Conservation (phyloP, 768 basidiomycete species). For the Boletus huronensis region DNA sequence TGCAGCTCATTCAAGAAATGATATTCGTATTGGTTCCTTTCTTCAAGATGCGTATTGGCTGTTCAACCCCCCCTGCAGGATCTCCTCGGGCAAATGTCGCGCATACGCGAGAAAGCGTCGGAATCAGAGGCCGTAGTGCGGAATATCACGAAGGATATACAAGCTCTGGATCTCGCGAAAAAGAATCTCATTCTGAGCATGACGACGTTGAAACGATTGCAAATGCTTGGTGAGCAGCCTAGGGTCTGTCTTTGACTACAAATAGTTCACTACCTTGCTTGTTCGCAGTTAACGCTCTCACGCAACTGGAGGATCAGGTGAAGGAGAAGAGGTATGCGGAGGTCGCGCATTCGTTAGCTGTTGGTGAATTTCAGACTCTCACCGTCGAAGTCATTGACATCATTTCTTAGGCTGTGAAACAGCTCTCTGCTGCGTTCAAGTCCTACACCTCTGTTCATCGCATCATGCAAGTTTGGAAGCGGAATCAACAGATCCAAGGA, state of each 20-base stretch:
- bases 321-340: conserved; percentile 79
- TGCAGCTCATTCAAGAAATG: conserved; percentile 93
- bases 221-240: conserved; percentile 78
- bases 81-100: conserved; percentile 90
- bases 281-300: conserved; percentile 69
- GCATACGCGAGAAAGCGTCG: conserved; percentile 93
- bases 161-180: conserved; percentile 90
- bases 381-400: neutral
- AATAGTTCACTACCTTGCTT: neutral
- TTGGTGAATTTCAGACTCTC: conserved; percentile 36
- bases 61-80: conserved; percentile 51
- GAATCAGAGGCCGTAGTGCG: conserved; percentile 96
- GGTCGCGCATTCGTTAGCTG: conserved; percentile 78
- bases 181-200: conserved; percentile 87
- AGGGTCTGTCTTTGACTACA: neutral
- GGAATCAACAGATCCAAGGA: conserved; percentile 80
- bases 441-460: conserved; percentile 71
- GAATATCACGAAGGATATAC: conserved; percentile 95
- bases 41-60: neutral
- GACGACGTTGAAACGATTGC: conserved; percentile 84
- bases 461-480: conserved; percentile 74
- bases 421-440: conserved; percentile 79
- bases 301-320: conserved; percentile 75
- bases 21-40: conserved; percentile 65
- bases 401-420: conserved; percentile 70